These are phyloP conservation scores for Penicillium fuscoglaucum DNA, from an alignment of 2,329 filamentous ascomycete genomes.

Conservation along the genomic window DNA sequence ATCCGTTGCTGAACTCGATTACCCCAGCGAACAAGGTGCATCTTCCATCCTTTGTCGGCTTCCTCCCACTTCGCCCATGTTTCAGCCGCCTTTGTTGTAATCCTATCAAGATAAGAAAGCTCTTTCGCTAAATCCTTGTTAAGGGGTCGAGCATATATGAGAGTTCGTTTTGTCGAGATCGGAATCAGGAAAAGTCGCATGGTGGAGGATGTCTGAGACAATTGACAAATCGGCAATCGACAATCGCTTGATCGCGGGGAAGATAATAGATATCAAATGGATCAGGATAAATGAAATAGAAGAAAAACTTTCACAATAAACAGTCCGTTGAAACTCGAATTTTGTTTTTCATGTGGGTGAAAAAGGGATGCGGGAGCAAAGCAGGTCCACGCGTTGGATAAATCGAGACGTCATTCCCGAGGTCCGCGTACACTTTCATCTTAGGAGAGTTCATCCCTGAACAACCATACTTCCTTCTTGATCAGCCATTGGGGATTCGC, in stretches of 20 bases:
- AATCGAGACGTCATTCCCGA: conserved; percentile 11
- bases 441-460: conserved; percentile 2
- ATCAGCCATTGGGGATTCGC: not conserved
- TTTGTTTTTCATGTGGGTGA: conserved; percentile 6
- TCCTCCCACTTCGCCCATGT: conserved; percentile 88
- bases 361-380: conserved; percentile 8
- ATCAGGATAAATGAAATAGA: not conserved
- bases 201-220: not conserved
- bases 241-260: not conserved
- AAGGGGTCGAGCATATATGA: conserved; percentile 86
- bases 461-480: not conserved
- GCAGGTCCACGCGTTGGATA: not conserved
- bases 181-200: conserved; percentile 96
- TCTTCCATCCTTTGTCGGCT: conserved; percentile 83
- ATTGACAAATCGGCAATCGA: conserved; percentile 1
- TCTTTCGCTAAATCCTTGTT: conserved; percentile 56
- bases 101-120: conserved; percentile 62
- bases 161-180: conserved; percentile 83
- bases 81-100: conserved; percentile 68
- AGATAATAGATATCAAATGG: not conserved
- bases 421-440: not conserved
- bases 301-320: not conserved
- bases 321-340: not conserved
- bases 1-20: conserved; percentile 84
- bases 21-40: conserved; percentile 78